Evolutionary conservation across 139 green algal genomes (phyloP).

Genomic region (Chlorella sorokiniana): DNA sequence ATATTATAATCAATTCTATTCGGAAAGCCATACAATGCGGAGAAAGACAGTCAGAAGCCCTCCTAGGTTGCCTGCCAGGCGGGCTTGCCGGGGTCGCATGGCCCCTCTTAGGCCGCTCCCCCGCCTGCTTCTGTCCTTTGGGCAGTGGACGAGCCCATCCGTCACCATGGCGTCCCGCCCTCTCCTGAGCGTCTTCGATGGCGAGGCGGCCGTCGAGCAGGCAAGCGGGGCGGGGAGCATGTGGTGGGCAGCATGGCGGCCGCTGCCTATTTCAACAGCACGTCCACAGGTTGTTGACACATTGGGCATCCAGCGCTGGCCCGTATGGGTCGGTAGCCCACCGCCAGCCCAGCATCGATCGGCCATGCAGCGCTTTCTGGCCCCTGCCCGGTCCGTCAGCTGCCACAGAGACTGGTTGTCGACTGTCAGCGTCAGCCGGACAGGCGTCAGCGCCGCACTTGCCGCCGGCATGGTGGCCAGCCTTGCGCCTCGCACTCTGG

Average conservation of each 20-base stretch:
- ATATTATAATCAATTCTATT: too few relatives aligned
- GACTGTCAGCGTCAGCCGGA: too few relatives aligned
- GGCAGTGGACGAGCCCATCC: background rate
- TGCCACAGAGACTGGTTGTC: too few relatives aligned
- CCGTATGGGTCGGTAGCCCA: background rate
- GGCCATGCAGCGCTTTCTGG: conserved; percentile 26
- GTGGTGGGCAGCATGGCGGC: background rate
- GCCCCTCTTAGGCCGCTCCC: too few relatives aligned
- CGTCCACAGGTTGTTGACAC: background rate
- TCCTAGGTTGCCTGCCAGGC: background rate
- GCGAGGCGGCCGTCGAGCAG: conserved; percentile 22
- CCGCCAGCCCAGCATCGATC: conserved; percentile 12
- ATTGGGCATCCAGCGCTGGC: background rate
- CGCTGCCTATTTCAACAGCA: background rate
- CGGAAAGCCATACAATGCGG: too few relatives aligned
- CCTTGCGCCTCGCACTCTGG: too few relatives aligned
- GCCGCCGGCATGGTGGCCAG: too few relatives aligned
- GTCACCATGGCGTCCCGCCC: conserved; percentile 2
- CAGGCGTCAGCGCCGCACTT: too few relatives aligned
- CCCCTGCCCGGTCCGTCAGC: too few relatives aligned
- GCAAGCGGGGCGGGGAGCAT: background rate
- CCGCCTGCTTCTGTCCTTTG: background rate
- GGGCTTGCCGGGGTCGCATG: too few relatives aligned
- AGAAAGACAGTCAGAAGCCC: background rate
- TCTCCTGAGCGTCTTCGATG: conserved; percentile 9